These are phyloP conservation scores for Perilla frutescens DNA, from an alignment of 257 asterid species.

Conservation along the genomic window DNA sequence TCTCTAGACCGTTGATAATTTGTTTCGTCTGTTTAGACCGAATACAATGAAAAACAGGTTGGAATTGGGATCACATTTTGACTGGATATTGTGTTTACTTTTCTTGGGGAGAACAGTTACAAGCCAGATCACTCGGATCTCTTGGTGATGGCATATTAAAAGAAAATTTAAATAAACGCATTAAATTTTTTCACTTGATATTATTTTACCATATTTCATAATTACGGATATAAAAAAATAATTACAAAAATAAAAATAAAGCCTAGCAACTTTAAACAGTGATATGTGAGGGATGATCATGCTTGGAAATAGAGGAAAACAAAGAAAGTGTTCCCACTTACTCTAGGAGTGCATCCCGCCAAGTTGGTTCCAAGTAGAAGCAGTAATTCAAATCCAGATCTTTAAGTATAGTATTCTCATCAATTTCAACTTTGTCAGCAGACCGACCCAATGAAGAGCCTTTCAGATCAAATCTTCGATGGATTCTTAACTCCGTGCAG, in stretches of 20 bases:
- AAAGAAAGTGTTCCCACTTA: constrained; percentile 44
- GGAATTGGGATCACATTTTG: background rate
- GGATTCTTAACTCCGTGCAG: constrained; percentile 95
- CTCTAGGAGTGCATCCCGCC: constrained; percentile 77
- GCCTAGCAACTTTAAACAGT: background rate
- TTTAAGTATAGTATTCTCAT: constrained; percentile 91
- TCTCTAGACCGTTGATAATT: background rate
- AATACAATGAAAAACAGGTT: background rate
- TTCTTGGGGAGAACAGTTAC: background rate
- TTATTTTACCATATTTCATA: background rate
- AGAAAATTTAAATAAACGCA: background rate
- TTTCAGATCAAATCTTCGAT: constrained; percentile 89
- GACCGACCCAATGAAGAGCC: constrained; percentile 98
- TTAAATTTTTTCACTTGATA: background rate
- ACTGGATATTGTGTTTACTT: background rate
- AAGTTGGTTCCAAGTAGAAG: constrained; percentile 90
- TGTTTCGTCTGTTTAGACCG: background rate
- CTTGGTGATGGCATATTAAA: background rate
- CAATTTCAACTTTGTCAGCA: constrained; percentile 88
- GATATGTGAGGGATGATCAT: background rate
- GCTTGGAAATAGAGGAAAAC: background rate
- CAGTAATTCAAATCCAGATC: constrained; percentile 95
- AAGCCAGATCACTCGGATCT: background rate
- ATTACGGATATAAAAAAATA: background rate
- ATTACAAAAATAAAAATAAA: background rate